Percentiles rank a stretch among this genome's conserved stretches.
phyloP scores from a whole-genome alignment of 495 filamentous ascomycete species.

The Usnea hakonensis region DNA sequence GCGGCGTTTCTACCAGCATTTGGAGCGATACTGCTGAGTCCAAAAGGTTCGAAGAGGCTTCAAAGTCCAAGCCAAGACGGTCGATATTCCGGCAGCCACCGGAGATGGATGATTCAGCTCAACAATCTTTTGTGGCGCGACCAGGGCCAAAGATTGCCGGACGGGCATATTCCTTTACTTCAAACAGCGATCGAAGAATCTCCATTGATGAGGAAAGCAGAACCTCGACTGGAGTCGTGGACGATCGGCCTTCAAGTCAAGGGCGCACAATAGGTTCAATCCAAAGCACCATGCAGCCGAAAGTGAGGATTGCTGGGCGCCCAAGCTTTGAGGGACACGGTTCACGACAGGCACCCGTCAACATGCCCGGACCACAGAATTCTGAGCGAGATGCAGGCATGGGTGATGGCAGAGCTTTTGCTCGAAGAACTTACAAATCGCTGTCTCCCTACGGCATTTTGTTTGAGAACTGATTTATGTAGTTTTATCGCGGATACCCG shows the following conservation, averaged over 20 bases:
- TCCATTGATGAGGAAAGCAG: conserved; percentile 5
- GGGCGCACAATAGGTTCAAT: background rate
- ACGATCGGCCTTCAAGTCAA: conserved; percentile 11
- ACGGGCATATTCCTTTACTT: conserved; percentile 16
- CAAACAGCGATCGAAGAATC: conserved; percentile 12
- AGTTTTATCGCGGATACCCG: conserved; percentile 2
- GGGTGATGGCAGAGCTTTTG: background rate
- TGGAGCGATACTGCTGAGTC: conserved; percentile 3
- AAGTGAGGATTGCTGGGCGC: conserved; percentile 14
- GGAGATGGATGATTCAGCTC: background rate
- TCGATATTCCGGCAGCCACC: conserved; percentile 4
- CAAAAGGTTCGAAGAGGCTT: background rate
- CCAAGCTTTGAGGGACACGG: conserved; percentile 4
- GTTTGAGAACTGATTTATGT: conserved; percentile 14
- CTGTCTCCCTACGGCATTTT: conserved; percentile 22
- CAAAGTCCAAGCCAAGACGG: background rate
- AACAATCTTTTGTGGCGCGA: background rate
- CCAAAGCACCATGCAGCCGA: conserved; percentile 17
- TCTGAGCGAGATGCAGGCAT: background rate
- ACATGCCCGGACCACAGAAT: conserved; percentile 8
- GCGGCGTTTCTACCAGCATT: background rate
- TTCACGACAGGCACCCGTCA: conserved; percentile 6
- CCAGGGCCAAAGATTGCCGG: conserved; percentile 17
- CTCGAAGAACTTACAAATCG: conserved; percentile 19
- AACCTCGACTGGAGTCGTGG: conserved; percentile 1